phyloP scores from a whole-genome alignment of 352 stramenopile genomes.

The Saprolegnia diclina region DNA sequence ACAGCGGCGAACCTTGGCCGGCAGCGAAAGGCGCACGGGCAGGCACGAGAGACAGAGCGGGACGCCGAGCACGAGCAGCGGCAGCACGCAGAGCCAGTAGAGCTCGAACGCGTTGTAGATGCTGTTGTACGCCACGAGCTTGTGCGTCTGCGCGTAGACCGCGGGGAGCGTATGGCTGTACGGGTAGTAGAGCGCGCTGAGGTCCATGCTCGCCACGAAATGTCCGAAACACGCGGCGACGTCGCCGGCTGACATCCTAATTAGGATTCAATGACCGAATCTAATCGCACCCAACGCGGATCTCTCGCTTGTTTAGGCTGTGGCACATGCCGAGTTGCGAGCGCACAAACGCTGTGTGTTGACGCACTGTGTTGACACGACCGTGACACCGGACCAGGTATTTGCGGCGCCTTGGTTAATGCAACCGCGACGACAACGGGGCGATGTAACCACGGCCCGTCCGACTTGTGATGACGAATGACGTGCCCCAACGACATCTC shows the following conservation, averaged over 20 bases:
- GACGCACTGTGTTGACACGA: no score
- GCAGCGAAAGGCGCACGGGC: conserved; percentile 11
- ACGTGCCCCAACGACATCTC: no score
- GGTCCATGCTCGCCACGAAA: conserved; percentile 12
- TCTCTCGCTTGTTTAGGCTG: no score
- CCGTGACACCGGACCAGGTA: no score
- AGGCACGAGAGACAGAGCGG: conserved; percentile 25
- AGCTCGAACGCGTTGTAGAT: conserved; percentile 28
- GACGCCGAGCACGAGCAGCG: conserved; percentile 19
- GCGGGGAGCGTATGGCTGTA: conserved; percentile 17
- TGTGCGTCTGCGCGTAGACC: conserved; percentile 19
- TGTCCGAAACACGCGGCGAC: background rate
- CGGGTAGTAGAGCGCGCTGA: conserved; percentile 21
- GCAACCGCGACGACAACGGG: no score
- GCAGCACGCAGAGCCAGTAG: conserved; percentile 23
- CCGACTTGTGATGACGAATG: no score
- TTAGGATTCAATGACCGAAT: background rate
- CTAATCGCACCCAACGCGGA: background rate
- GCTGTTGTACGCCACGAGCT: conserved; percentile 3
- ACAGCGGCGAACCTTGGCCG: background rate
- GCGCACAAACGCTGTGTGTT: no score
- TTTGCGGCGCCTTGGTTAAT: no score
- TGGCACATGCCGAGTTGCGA: background rate
- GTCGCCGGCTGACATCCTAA: background rate
- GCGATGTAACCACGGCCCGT: no score